Percentiles rank a stretch among this genome's conserved stretches.
phyloP scores from a whole-genome alignment of 2,329 filamentous ascomycete species.

The Allantophomopsis lycopodina region DNA sequence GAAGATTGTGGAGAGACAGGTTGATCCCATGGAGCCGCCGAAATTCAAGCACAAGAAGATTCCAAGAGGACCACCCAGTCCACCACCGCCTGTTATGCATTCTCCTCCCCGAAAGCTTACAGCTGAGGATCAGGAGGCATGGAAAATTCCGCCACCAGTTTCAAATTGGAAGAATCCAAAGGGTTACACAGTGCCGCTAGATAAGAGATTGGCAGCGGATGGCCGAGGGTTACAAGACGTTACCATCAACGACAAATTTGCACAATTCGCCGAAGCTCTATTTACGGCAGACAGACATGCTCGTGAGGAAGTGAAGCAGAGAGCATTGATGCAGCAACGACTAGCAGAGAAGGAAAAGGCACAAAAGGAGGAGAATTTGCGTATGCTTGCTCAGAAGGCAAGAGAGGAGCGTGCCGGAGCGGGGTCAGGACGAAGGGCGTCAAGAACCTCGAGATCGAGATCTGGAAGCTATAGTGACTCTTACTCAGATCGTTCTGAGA shows the following conservation, averaged over 20 bases:
- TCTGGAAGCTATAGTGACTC: constrained; percentile 38
- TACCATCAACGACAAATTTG: constrained; percentile 97
- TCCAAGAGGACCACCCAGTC: constrained; percentile 79
- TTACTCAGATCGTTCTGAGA: constrained; percentile 24
- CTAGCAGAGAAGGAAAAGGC: constrained; percentile 93
- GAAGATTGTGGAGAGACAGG: constrained; percentile 92
- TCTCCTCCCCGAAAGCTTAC: constrained; percentile 90
- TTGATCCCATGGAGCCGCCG: constrained; percentile 91
- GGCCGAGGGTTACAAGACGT: constrained; percentile 85
- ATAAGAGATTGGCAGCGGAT: constrained; percentile 90
- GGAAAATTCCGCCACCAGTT: constrained; percentile 81
- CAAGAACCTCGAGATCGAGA: constrained; percentile 21
- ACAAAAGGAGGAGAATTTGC: constrained; percentile 85
- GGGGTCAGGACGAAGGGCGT: constrained; percentile 28
- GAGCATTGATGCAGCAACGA: constrained; percentile 88
- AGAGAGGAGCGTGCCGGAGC: constrained; percentile 61
- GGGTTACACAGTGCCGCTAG: constrained; percentile 89
- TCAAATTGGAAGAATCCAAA: constrained; percentile 99
- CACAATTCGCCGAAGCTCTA: constrained; percentile 85
- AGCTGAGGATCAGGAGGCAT: constrained; percentile 91
- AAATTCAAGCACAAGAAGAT: constrained; percentile 99
- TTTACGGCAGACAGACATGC: constrained; percentile 93
- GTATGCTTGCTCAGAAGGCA: constrained; percentile 79
- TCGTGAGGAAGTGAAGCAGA: constrained; percentile 85
- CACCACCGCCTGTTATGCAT: constrained; percentile 88